phyloP scores from a whole-genome alignment of 495 filamentous ascomycete species.

The Aspergillus cristatus region DNA sequence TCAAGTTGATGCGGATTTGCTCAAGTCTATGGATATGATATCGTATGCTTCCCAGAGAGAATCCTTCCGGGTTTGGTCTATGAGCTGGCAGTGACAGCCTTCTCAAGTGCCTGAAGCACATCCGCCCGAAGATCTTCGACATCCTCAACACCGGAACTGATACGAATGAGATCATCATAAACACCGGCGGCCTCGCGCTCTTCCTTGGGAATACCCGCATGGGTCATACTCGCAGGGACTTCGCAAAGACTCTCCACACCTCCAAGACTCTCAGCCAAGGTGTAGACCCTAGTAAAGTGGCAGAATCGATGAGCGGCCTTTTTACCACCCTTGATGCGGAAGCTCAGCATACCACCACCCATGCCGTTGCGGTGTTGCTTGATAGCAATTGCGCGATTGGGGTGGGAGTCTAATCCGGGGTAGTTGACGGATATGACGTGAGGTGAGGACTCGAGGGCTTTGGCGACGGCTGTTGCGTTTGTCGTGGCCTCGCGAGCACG shows the following conservation, averaged over 20 bases:
- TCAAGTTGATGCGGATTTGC: no score
- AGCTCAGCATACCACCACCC: constrained; percentile 95
- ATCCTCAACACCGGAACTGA: constrained; percentile 94
- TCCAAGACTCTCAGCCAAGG: constrained; percentile 84
- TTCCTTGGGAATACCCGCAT: constrained; percentile 85
- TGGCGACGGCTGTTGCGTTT: constrained; percentile 73
- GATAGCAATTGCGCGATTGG: constrained; percentile 71
- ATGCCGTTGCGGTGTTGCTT: constrained; percentile 91
- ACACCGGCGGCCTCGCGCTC: constrained; percentile 87
- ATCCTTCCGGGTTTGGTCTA: no score
- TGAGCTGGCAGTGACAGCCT: constrained; percentile 54
- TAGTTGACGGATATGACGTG: constrained; percentile 89
- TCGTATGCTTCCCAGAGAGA: no score
- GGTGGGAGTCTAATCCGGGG: constrained; percentile 79
- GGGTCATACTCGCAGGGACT: constrained; percentile 90
- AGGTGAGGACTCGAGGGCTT: constrained; percentile 67
- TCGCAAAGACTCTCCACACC: constrained; percentile 91
- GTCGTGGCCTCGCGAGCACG: constrained; percentile 73
- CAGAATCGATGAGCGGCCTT: constrained; percentile 87
- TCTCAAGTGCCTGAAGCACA: constrained; percentile 76
- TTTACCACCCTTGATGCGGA: constrained; percentile 87
- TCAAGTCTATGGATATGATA: no score
- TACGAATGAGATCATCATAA: constrained; percentile 90
- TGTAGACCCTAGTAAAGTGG: constrained; percentile 80
- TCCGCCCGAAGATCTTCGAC: constrained; percentile 73